These are phyloP conservation scores for Mycena leptocephala DNA, from an alignment of 768 basidiomycete species.

Conservation along the genomic window DNA sequence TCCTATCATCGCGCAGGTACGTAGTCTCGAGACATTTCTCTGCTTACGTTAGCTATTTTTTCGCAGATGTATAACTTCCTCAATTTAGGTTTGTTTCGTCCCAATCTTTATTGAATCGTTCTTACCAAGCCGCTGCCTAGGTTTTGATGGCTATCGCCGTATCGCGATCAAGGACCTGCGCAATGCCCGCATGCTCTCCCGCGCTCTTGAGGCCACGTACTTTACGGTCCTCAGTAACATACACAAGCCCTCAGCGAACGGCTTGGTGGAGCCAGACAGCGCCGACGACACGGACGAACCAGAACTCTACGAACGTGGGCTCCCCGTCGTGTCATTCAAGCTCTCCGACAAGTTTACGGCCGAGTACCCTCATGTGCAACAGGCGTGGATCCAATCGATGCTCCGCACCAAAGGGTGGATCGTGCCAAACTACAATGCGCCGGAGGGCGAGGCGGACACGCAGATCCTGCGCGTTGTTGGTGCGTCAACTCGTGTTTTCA, in stretches of 20 bases:
- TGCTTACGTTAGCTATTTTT: neutral
- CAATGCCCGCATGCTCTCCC: constrained; percentile 71
- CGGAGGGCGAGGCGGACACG: constrained; percentile 64
- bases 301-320: constrained; percentile 64
- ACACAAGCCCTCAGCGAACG: constrained; percentile 56
- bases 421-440: constrained; percentile 73
- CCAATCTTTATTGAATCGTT: too few species aligned
- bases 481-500: constrained; percentile 37
- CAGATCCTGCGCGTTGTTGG: constrained; percentile 76
- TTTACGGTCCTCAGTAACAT: constrained; percentile 68
- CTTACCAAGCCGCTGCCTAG: constrained; percentile 41
- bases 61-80: constrained; percentile 72
- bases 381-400: constrained; percentile 63
- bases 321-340: constrained; percentile 77
- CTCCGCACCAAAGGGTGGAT: constrained; percentile 62
- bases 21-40: neutral
- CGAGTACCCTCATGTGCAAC: constrained; percentile 69
- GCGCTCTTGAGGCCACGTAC: constrained; percentile 71
- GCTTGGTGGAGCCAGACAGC: constrained; percentile 36
- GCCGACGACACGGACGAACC: constrained; percentile 58
- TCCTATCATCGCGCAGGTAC: constrained; percentile 63
- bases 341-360: constrained; percentile 68
- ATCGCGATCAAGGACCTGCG: constrained; percentile 62
- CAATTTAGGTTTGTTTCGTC: constrained; percentile 48
- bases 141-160: constrained; percentile 67